Evolutionary conservation across 192 early-diverging fungal genomes (phyloP).

Genomic region (Spizellomyces sp.): DNA sequence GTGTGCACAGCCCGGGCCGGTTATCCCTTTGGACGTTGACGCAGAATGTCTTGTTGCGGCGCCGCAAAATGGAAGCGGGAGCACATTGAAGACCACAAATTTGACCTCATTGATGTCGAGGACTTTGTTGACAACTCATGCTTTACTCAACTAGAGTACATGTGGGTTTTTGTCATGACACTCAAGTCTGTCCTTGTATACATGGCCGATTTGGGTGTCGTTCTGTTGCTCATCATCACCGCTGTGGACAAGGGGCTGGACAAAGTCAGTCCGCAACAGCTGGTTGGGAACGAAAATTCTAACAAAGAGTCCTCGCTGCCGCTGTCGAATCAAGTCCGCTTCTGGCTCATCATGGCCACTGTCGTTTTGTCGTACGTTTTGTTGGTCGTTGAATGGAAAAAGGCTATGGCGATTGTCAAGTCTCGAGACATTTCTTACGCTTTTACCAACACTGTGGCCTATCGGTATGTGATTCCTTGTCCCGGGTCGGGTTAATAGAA

Average conservation of each 20-base stretch:
- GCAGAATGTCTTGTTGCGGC: constrained; percentile 42
- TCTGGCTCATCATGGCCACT: constrained; percentile 57
- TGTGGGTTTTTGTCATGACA: constrained; percentile 43
- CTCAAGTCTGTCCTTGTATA: constrained; percentile 77
- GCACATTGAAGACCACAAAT: constrained; percentile 80
- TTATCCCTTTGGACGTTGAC: background rate
- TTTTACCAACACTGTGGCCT: constrained; percentile 74
- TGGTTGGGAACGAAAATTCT: constrained; percentile 33
- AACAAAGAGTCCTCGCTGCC: constrained; percentile 30
- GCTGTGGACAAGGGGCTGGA: background rate
- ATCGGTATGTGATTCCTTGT: constrained; percentile 39
- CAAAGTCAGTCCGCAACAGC: background rate
- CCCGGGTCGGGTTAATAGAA: background rate
- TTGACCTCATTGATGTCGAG: constrained; percentile 83
- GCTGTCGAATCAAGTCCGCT: constrained; percentile 24
- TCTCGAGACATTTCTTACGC: constrained; percentile 77
- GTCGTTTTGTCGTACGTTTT: constrained; percentile 70
- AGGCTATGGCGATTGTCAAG: constrained; percentile 64
- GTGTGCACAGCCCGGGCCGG: too few species aligned
- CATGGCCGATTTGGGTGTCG: constrained; percentile 78
- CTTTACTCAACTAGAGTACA: constrained; percentile 10
- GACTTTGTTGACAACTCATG: constrained; percentile 56
- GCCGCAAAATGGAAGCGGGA: constrained; percentile 78
- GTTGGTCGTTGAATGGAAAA: constrained; percentile 67
- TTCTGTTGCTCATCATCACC: constrained; percentile 60